phyloP scores from a whole-genome alignment of 441 rosid species.

The Sinapis alba region DNA sequence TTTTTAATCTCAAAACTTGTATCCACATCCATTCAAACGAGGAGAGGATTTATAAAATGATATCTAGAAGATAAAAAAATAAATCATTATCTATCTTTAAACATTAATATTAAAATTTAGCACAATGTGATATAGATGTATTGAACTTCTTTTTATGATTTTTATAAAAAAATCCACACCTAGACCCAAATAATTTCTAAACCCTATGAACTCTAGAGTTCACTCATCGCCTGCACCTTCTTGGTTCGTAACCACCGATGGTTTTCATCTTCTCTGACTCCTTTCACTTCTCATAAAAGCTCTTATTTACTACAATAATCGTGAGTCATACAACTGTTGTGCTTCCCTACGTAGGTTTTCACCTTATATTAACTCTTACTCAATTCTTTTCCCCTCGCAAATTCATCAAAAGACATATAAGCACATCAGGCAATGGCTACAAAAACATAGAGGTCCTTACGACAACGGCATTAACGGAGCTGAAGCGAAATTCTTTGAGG shows the following conservation, averaged over 20 bases:
- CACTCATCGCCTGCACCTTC: not conserved
- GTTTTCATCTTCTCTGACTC: not conserved
- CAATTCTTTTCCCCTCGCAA: not conserved
- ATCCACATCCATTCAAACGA: not conserved
- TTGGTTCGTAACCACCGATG: not conserved
- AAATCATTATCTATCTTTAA: not conserved
- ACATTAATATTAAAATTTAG: too few species aligned
- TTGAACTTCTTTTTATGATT: too few species aligned
- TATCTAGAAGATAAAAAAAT: not conserved
- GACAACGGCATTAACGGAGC: slow-evolving; percentile 53
- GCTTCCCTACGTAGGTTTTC: too few species aligned
- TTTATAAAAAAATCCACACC: too few species aligned
- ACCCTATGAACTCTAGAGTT: too few species aligned
- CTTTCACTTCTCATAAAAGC: not conserved
- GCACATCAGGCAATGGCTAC: not conserved
- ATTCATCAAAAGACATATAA: not conserved
- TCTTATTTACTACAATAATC: not conserved
- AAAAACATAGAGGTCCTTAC: slow-evolving; percentile 39
- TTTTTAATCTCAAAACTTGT: not conserved
- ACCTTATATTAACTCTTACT: not conserved
- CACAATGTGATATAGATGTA: too few species aligned
- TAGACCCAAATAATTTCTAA: too few species aligned
- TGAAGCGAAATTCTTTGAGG: slow-evolving; percentile 54
- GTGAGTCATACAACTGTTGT: not conserved
- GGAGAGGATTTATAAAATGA: not conserved